Conservation (phyloP, 2,329 filamentous ascomycete genomes). For the Atkinsonella hypoxylon region DNA sequence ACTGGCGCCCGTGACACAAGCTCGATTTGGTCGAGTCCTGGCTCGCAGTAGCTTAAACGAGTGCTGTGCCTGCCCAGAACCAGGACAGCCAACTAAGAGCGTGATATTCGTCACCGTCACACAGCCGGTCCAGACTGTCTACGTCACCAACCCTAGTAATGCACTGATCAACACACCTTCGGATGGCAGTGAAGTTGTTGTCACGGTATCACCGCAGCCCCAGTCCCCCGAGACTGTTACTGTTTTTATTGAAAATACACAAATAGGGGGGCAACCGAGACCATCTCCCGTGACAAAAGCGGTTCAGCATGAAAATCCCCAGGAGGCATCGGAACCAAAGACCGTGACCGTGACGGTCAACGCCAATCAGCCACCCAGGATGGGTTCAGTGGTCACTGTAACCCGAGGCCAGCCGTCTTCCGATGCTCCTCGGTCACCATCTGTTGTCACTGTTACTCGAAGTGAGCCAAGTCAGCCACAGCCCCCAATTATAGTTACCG, state of each 20-base stretch:
- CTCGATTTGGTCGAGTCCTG: slow-evolving; percentile 13
- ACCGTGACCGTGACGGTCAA: slow-evolving; percentile 13
- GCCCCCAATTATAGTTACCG: neutral
- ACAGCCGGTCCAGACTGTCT: slow-evolving; percentile 16
- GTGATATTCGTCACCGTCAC: slow-evolving; percentile 17
- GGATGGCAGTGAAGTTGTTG: slow-evolving; percentile 3
- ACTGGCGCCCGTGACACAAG: slow-evolving; percentile 15
- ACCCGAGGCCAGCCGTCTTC: neutral
- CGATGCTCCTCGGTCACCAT: neutral
- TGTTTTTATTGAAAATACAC: neutral
- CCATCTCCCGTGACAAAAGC: slow-evolving; percentile 12
- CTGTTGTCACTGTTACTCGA: slow-evolving; percentile 4
- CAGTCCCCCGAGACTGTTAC: slow-evolving; percentile 7
- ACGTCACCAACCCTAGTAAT: slow-evolving; percentile 5
- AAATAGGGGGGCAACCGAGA: neutral
- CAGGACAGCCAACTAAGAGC: slow-evolving; percentile 8
- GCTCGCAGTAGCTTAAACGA: slow-evolving; percentile 11
- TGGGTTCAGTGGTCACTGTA: slow-evolving; percentile 12
- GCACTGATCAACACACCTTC: neutral
- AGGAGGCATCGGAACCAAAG: slow-evolving; percentile 6
- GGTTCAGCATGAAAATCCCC: slow-evolving; percentile 9
- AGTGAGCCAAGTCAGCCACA: neutral
- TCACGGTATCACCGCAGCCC: slow-evolving; percentile 7
- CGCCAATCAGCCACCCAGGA: slow-evolving; percentile 9
- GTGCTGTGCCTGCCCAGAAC: slow-evolving; percentile 19